These are phyloP conservation scores for Botryococcus braunii DNA, from an alignment of 163 green algal species.

Conservation along the genomic window DNA sequence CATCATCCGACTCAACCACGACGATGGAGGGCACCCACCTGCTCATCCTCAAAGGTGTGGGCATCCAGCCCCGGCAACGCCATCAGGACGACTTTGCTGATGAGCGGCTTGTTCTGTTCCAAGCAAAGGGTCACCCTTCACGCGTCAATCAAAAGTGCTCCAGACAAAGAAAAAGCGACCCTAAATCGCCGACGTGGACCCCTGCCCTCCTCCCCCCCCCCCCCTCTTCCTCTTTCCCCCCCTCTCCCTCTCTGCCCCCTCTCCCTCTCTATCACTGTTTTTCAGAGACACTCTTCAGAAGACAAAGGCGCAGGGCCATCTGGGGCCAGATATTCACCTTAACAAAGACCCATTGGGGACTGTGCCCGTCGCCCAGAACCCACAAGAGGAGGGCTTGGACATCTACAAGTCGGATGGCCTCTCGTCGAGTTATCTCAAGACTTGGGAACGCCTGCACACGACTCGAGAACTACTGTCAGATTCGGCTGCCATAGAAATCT, in stretches of 20 bases:
- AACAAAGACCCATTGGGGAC: slow-evolving; percentile 37
- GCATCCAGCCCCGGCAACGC: slow-evolving; percentile 27
- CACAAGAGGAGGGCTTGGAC: slow-evolving; percentile 41
- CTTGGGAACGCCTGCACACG: too few species aligned
- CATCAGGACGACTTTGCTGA: slow-evolving; percentile 36
- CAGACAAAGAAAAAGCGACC: too few species aligned
- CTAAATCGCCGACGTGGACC: too few species aligned
- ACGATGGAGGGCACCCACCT: too few species aligned
- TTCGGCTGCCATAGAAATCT: too few species aligned
- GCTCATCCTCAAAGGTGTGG: slow-evolving; percentile 6
- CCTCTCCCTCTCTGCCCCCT: too few species aligned
- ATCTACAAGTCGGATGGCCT: slow-evolving; percentile 24
- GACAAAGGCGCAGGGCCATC: too few species aligned
- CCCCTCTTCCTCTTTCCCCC: not conserved
- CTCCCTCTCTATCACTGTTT: not conserved
- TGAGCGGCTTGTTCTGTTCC: slow-evolving; percentile 49
- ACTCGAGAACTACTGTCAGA: too few species aligned
- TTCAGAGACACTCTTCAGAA: too few species aligned
- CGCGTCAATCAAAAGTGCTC: not conserved
- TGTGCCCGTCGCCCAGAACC: slow-evolving; percentile 29
- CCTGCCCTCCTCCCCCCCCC: too few species aligned
- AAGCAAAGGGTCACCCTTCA: not conserved
- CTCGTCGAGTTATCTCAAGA: too few species aligned
- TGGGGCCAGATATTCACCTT: slow-evolving; percentile 19
- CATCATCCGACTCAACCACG: too few species aligned